Evolutionary conservation across 2,329 filamentous ascomycete species (phyloP).

Genomic region (Fusarium pilosicola): DNA sequence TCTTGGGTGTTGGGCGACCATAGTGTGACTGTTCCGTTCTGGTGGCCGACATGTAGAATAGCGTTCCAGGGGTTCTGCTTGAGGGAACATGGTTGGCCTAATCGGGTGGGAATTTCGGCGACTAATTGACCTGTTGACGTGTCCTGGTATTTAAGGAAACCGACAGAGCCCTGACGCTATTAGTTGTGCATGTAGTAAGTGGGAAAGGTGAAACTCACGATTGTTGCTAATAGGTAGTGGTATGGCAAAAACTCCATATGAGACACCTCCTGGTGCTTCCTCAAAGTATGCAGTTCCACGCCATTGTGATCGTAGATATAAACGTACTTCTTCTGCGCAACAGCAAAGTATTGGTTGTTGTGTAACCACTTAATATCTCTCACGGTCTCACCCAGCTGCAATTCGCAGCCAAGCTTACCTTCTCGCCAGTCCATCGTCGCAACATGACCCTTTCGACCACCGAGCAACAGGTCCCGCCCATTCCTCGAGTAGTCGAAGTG

Average conservation of each 20-base stretch:
- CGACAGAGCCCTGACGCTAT: conserved; percentile 72
- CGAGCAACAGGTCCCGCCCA: conserved; percentile 84
- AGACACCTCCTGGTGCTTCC: conserved; percentile 89
- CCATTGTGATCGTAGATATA: conserved; percentile 96
- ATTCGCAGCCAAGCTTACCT: conserved; percentile 88
- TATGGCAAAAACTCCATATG: conserved; percentile 97
- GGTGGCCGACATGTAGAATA: conserved; percentile 90
- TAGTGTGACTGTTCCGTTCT: conserved; percentile 92
- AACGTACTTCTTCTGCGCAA: conserved; percentile 94
- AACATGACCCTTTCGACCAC: conserved; percentile 91
- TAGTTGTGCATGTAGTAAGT: neutral
- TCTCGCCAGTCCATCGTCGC: conserved; percentile 97
- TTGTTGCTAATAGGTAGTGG: conserved; percentile 90
- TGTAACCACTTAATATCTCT: conserved; percentile 92
- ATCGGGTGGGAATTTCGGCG: conserved; percentile 83
- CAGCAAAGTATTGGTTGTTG: conserved; percentile 93
- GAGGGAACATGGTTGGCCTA: conserved; percentile 85
- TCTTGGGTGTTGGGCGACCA: conserved; percentile 94
- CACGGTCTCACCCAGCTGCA: conserved; percentile 91
- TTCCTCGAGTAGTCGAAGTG: conserved; percentile 89
- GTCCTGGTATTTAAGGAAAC: conserved; percentile 93
- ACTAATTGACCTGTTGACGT: conserved; percentile 92
- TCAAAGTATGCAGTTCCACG: conserved; percentile 90
- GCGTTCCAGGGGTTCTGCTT: conserved; percentile 93
- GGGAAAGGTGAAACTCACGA: conserved; percentile 63